Evolutionary conservation across 2,329 filamentous ascomycete species (phyloP).

Genomic region (Xylaria sp.): DNA sequence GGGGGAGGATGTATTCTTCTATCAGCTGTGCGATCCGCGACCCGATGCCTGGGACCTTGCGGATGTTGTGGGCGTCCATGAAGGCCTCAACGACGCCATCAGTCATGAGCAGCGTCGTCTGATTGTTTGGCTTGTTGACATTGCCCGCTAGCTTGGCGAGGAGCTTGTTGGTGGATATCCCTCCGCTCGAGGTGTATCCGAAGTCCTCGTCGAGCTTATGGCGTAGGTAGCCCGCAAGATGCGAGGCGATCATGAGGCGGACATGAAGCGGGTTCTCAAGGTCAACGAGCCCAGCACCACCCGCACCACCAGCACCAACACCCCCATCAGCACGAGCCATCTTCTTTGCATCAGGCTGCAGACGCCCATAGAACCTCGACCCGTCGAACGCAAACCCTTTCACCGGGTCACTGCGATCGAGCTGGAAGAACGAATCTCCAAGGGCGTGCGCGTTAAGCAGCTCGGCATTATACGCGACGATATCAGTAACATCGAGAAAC

Average conservation of each 20-base stretch:
- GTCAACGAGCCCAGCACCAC: conserved; percentile 38
- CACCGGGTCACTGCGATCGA: conserved; percentile 78
- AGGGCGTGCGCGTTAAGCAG: conserved; percentile 76
- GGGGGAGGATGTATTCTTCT: conserved; percentile 64
- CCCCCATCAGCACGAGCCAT: neutral
- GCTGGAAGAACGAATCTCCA: conserved; percentile 79
- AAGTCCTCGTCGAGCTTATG: conserved; percentile 76
- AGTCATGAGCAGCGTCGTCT: conserved; percentile 83
- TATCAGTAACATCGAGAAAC: conserved; percentile 84
- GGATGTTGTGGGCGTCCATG: conserved; percentile 79
- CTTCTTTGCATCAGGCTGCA: conserved; percentile 51
- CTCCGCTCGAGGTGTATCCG: conserved; percentile 88
- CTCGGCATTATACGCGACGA: conserved; percentile 82
- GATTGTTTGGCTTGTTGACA: conserved; percentile 85
- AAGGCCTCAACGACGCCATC: conserved; percentile 70
- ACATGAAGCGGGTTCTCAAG: conserved; percentile 58
- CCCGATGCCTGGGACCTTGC: conserved; percentile 87
- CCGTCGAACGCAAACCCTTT: conserved; percentile 85
- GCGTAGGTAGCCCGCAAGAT: conserved; percentile 81
- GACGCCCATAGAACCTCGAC: conserved; percentile 70
- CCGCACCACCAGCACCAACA: neutral
- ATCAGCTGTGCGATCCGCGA: conserved; percentile 78
- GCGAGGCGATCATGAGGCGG: conserved; percentile 80
- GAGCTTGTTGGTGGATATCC: conserved; percentile 87
- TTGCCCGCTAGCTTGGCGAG: conserved; percentile 87